phyloP scores from a whole-genome alignment of 2,329 filamentous ascomycete species.

The Hymenoscyphus salicellus region DNA sequence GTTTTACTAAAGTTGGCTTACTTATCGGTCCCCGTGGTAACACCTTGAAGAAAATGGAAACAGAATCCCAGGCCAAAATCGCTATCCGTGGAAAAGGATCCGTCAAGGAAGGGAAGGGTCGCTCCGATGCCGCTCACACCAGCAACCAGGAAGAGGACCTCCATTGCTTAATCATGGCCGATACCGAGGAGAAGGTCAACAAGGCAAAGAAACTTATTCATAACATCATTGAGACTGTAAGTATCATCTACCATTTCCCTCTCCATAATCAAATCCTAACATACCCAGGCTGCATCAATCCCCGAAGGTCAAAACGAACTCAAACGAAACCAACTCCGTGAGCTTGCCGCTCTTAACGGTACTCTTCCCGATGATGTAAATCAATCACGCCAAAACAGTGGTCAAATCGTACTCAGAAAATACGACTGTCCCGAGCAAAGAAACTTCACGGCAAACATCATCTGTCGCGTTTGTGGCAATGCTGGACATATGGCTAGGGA shows the following conservation, averaged over 20 bases:
- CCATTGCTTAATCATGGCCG: constrained; percentile 98
- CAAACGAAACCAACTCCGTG: constrained; percentile 96
- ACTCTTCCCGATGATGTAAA: constrained; percentile 98
- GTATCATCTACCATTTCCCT: constrained; percentile 37
- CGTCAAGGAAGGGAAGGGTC: constrained; percentile 98
- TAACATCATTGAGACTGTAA: constrained; percentile 96
- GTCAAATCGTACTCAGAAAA: constrained; percentile 97
- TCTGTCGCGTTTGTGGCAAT: constrained; percentile 96
- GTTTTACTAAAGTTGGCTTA: constrained; percentile 91
- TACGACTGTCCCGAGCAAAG: constrained; percentile 97
- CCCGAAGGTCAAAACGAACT: constrained; percentile 98
- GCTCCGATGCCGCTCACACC: constrained; percentile 96
- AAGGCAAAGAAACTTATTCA: constrained; percentile 98
- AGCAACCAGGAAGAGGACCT: constrained; percentile 99
- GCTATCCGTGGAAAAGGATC: constrained; percentile 99
- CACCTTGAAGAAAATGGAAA: constrained; percentile 99
- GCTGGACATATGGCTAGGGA: constrained; percentile 98
- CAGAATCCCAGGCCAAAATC: constrained; percentile 95
- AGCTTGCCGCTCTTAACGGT: constrained; percentile 96
- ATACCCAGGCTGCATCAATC: constrained; percentile 82
- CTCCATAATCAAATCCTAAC: constrained; percentile 33
- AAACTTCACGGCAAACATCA: constrained; percentile 99
- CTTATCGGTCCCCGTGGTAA: constrained; percentile 99
- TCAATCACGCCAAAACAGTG: constrained; percentile 98
- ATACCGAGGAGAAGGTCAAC: constrained; percentile 98